These are phyloP conservation scores for Penicillium fuscoglaucum DNA, from an alignment of 2,329 filamentous ascomycete genomes.

Conservation along the genomic window DNA sequence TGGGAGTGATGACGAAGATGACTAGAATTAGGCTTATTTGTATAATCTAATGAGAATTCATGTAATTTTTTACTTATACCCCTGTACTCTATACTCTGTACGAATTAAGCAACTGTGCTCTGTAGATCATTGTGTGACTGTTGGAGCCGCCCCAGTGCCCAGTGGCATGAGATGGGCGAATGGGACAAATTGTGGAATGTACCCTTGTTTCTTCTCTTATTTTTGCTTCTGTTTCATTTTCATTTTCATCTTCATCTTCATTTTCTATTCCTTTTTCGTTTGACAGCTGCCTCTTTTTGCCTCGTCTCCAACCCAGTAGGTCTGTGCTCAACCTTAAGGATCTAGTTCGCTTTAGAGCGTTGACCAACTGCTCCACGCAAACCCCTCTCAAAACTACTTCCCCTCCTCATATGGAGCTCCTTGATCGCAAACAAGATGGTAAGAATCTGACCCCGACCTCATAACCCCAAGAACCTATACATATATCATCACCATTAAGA, in stretches of 20 bases:
- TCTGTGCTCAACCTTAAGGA: conserved; percentile 7
- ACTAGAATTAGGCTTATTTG: conserved; percentile 34
- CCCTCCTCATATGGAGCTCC: conserved; percentile 30
- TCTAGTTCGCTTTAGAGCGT: conserved; percentile 6
- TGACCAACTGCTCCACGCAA: conserved; percentile 5
- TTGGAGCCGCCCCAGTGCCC: neutral
- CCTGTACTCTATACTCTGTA: neutral
- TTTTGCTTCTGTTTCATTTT: conserved; percentile 1
- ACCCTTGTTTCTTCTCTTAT: neutral
- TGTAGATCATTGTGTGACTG: conserved; percentile 3
- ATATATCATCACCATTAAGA: neutral
- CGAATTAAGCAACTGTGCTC: neutral
- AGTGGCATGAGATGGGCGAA: neutral
- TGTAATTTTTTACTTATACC: neutral
- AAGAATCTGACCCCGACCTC: conserved; percentile 13
- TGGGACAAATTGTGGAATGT: conserved; percentile 8
- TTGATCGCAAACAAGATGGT: conserved; percentile 38
- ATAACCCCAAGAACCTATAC: neutral
- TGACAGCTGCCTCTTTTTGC: conserved; percentile 4
- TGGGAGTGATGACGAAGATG: conserved; percentile 77
- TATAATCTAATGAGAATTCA: neutral
- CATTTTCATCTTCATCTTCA: neutral
- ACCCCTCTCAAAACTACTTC: conserved; percentile 4
- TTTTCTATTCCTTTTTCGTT: conserved; percentile 1
- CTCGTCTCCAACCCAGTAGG: conserved; percentile 4